Percentiles rank a stretch among this genome's conserved stretches.
Conservation (phyloP, 129 eudicot genomes). For the Flaveria linearis region DNA sequence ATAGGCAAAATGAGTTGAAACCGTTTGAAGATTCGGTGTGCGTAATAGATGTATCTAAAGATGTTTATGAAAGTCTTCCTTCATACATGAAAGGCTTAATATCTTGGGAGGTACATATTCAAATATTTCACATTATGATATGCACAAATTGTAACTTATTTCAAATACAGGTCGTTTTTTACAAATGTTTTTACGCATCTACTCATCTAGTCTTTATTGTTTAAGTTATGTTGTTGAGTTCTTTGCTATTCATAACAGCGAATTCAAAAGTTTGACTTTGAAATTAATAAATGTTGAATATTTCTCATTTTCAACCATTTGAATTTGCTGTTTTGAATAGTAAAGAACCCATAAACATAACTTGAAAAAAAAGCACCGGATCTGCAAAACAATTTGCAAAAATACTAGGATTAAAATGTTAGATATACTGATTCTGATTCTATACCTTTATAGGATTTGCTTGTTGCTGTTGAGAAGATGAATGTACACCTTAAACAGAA, state of each 20-base stretch:
- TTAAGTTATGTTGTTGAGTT: neutral
- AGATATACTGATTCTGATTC: neutral
- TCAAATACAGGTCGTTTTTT: neutral
- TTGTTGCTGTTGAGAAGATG: conserved; percentile 76
- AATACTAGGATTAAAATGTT: neutral
- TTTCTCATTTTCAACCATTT: neutral
- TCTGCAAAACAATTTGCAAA: too few species aligned
- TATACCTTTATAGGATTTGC: conserved; percentile 52
- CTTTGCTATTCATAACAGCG: neutral
- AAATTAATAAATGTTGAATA: neutral
- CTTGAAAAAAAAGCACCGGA: neutral
- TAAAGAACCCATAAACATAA: neutral
- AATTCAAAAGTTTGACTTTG: neutral
- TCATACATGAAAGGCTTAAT: conserved; percentile 71
- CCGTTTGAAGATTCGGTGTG: conserved; percentile 36
- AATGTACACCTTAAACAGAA: conserved; percentile 52
- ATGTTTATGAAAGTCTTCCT: conserved; percentile 81
- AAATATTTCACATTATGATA: neutral
- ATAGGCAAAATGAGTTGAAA: conserved; percentile 35
- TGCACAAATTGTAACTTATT: neutral
- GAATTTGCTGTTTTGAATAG: neutral
- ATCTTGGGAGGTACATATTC: conserved; percentile 70
- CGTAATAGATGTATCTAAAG: conserved; percentile 43
- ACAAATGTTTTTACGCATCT: neutral
- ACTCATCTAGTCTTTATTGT: neutral